phyloP scores from a whole-genome alignment of 306 rosid genomes.

The Quillaja saponaria region DNA sequence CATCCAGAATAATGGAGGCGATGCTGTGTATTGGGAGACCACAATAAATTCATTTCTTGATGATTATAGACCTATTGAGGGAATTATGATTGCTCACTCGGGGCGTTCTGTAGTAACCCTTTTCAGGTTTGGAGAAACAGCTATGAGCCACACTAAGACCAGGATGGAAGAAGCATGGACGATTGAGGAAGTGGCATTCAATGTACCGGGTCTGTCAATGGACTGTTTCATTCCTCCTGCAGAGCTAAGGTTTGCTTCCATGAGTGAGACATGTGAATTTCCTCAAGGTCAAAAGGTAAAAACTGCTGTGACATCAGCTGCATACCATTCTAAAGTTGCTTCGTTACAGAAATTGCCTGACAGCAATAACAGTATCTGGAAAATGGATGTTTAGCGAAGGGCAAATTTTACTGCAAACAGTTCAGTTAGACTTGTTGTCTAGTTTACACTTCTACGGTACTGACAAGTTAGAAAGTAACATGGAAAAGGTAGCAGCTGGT shows the following conservation, averaged over 20 bases:
- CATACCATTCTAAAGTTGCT: conserved; percentile 65
- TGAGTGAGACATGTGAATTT: conserved; percentile 77
- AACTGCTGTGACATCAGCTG: conserved; percentile 46
- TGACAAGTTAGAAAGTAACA: conserved; percentile 52
- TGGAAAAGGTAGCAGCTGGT: not conserved
- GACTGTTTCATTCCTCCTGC: conserved; percentile 99
- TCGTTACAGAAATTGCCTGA: conserved; percentile 64
- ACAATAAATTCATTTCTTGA: conserved; percentile 93
- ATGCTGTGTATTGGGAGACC: conserved; percentile 99
- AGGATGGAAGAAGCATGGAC: conserved; percentile 99
- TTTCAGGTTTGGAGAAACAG: conserved; percentile 98
- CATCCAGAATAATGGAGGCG: conserved; percentile 94
- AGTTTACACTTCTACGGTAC: conserved; percentile 42
- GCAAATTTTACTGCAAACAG: conserved; percentile 21
- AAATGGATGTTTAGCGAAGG: conserved; percentile 60
- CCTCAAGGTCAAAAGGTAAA: conserved; percentile 68
- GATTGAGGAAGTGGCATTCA: conserved; percentile 94
- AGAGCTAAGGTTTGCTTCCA: conserved; percentile 83
- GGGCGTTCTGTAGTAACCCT: conserved; percentile 96
- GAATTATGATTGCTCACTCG: conserved; percentile 90
- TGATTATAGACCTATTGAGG: conserved; percentile 86
- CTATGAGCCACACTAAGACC: conserved; percentile 97
- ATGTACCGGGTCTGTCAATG: conserved; percentile 87
- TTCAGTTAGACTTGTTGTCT: conserved; percentile 42
- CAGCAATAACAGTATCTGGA: conserved; percentile 61